Conservation (phyloP, 768 basidiomycete genomes). For the Mycena capillaripes region DNA sequence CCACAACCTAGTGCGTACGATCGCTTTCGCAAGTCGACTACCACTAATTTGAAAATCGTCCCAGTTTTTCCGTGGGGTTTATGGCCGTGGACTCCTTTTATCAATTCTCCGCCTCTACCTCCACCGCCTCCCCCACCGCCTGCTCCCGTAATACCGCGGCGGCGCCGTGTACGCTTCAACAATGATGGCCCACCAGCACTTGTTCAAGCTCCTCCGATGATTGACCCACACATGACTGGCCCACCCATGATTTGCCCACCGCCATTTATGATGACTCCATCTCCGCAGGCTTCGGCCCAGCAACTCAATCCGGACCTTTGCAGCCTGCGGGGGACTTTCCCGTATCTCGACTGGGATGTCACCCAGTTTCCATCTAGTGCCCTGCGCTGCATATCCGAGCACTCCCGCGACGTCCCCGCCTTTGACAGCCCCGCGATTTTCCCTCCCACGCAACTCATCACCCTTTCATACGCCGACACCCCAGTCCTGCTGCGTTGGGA, state of each 20-base stretch:
- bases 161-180: not conserved
- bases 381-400: not conserved
- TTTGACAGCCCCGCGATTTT: conserved; percentile 10
- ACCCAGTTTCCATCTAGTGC: conserved; percentile 23
- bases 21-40: not conserved
- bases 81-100: not conserved
- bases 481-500: conserved; percentile 1
- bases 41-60: not conserved
- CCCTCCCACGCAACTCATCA: conserved; percentile 12
- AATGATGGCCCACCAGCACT: not conserved
- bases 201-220: not conserved
- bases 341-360: conserved; percentile 24
- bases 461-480: conserved; percentile 15
- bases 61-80: not conserved
- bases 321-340: conserved; percentile 1
- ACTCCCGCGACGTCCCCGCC: not conserved
- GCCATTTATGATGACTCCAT: not conserved
- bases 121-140: not conserved
- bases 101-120: no score
- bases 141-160: not conserved
- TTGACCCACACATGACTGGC: no score
- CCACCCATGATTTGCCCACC: not conserved
- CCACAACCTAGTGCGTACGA: not conserved
- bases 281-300: not conserved
- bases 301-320: conserved; percentile 22